These are phyloP conservation scores for Panaeolus papilionaceus DNA, from an alignment of 768 basidiomycete species.

Conservation along the genomic window DNA sequence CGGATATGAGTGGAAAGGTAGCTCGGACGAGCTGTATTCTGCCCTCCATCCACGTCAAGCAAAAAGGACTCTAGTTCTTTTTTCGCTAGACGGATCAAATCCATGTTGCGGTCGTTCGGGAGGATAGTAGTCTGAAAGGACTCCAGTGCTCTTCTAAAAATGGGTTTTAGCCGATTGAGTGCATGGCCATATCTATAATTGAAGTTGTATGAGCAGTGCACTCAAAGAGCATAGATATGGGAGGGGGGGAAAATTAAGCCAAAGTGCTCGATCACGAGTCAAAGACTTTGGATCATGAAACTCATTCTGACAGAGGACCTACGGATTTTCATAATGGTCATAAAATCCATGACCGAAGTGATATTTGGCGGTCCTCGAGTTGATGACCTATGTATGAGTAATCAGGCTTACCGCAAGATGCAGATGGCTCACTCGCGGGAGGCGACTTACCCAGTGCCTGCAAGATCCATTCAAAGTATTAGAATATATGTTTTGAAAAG, in stretches of 20 bases:
- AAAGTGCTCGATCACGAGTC: neutral
- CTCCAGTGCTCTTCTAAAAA: slow-evolving; percentile 50
- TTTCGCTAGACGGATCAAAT: slow-evolving; percentile 57
- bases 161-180: slow-evolving; percentile 61
- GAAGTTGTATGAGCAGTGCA: slow-evolving; percentile 12
- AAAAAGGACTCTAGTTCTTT: slow-evolving; percentile 45
- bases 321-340: slow-evolving; percentile 71
- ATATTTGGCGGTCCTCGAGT: slow-evolving; percentile 67
- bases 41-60: slow-evolving; percentile 20
- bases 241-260: slow-evolving; percentile 1
- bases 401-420: neutral
- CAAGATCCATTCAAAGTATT: slow-evolving; percentile 18
- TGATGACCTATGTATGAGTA: slow-evolving; percentile 52
- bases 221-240: neutral
- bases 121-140: slow-evolving; percentile 61
- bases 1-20: slow-evolving; percentile 71
- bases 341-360: slow-evolving; percentile 64
- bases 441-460: slow-evolving; percentile 66
- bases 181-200: slow-evolving; percentile 55
- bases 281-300: slow-evolving; percentile 10
- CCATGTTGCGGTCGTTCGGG: slow-evolving; percentile 51
- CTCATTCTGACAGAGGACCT: slow-evolving; percentile 31
- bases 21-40: slow-evolving; percentile 16
- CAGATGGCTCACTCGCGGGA: neutral
- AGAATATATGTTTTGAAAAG: slow-evolving; percentile 12